Percentiles rank a stretch among this genome's conserved stretches.
Conservation (phyloP, 2,329 filamentous ascomycete genomes). For the Aciculosporium take region DNA sequence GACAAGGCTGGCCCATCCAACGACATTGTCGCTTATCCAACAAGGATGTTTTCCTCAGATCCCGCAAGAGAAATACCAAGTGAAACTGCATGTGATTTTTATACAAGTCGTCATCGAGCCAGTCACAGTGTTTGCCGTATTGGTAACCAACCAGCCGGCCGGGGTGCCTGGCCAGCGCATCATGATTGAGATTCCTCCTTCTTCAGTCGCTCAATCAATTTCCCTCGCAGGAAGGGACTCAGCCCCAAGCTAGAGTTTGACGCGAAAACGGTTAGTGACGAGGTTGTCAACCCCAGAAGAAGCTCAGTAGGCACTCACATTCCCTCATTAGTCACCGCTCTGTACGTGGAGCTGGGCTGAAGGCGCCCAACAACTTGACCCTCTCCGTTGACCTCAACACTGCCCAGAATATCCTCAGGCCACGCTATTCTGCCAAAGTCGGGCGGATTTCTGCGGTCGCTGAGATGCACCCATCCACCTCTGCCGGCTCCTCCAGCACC, state of each 20-base stretch:
- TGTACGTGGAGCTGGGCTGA: slow-evolving; percentile 47
- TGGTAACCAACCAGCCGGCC: neutral
- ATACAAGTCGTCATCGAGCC: neutral
- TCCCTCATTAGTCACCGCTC: slow-evolving; percentile 50
- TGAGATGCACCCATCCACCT: slow-evolving; percentile 51
- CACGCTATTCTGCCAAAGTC: slow-evolving; percentile 55
- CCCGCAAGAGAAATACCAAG: neutral
- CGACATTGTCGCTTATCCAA: neutral
- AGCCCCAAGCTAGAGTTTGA: slow-evolving; percentile 15
- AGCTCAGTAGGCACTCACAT: slow-evolving; percentile 36
- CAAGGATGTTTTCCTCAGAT: neutral
- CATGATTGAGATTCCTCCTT: slow-evolving; percentile 24
- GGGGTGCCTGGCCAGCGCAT: neutral
- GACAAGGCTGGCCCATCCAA: neutral
- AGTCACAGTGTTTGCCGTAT: neutral
- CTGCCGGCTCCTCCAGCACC: slow-evolving; percentile 44
- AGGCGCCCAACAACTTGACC: slow-evolving; percentile 45
- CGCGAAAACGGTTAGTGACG: slow-evolving; percentile 11
- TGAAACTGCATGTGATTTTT: neutral
- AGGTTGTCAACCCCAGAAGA: neutral
- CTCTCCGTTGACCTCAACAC: slow-evolving; percentile 45
- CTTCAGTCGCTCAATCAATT: slow-evolving; percentile 36
- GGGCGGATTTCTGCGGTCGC: slow-evolving; percentile 47
- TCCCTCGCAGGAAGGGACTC: slow-evolving; percentile 33
- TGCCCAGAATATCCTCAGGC: slow-evolving; percentile 57